Percentiles rank a stretch among this genome's conserved stretches.
Conservation (phyloP, 1,139 yeast genomes). For the Citeromyces siamensis region DNA sequence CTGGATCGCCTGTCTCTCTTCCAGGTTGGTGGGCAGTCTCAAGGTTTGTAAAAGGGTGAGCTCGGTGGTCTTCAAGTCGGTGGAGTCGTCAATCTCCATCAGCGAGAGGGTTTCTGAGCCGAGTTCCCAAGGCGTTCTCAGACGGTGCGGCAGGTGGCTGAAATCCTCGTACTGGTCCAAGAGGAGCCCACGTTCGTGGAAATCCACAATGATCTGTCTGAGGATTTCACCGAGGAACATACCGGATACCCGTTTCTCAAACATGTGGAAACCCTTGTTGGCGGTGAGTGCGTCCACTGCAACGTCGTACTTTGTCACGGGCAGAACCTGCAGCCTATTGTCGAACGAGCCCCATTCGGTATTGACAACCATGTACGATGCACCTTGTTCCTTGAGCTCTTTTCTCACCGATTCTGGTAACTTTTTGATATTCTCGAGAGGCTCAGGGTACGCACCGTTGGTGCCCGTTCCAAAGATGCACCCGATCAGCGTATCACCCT, state of each 20-base stretch:
- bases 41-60: constrained; percentile 49
- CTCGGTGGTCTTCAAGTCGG: constrained; percentile 54
- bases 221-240: constrained; percentile 89
- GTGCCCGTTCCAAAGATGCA: constrained; percentile 95
- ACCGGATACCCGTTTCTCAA: constrained; percentile 88
- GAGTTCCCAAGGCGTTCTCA: constrained; percentile 63
- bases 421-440: constrained; percentile 57
- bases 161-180: constrained; percentile 40
- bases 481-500: constrained; percentile 64
- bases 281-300: constrained; percentile 60
- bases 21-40: constrained; percentile 52
- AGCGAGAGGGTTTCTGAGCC: constrained; percentile 77
- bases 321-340: constrained; percentile 58
- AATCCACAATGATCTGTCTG: constrained; percentile 58
- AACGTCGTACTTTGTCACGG: constrained; percentile 63
- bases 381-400: constrained; percentile 28
- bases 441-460: constrained; percentile 85
- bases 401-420: constrained; percentile 31
- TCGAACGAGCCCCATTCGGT: constrained; percentile 98
- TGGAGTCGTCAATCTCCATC: constrained; percentile 71
- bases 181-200: constrained; percentile 42
- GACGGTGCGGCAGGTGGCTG: constrained; percentile 51
- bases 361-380: constrained; percentile 74
- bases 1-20: constrained; percentile 65
- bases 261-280: constrained; percentile 77